Conservation (phyloP, 2,329 filamentous ascomycete species). For the Colletotrichum truncatum region DNA sequence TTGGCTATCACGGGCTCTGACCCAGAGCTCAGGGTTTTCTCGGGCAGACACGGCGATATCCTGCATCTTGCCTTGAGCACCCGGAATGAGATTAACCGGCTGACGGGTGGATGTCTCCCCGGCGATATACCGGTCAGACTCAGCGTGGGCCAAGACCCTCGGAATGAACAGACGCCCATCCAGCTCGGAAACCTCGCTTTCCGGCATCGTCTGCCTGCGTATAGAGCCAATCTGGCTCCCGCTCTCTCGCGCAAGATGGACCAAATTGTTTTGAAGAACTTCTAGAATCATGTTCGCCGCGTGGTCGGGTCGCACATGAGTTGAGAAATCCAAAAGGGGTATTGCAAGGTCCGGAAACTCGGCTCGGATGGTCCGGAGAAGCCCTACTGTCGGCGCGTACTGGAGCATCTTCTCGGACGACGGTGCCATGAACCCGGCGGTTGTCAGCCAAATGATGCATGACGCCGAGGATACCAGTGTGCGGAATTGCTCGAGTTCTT, state of each 20-base stretch:
- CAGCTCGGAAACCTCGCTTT: background rate
- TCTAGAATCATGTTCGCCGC: background rate
- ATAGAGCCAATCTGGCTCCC: too few relatives aligned
- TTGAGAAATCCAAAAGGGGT: background rate
- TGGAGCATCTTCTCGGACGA: background rate
- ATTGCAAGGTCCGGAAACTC: background rate
- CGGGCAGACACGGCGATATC: background rate
- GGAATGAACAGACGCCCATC: background rate
- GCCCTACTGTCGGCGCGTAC: background rate
- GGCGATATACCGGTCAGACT: background rate
- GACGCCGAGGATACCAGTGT: conserved; percentile 34
- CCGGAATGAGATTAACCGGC: background rate
- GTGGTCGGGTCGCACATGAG: background rate
- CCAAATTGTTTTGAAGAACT: too few relatives aligned
- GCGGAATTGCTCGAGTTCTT: conserved; percentile 38
- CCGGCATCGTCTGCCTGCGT: background rate
- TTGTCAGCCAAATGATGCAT: conserved; percentile 40
- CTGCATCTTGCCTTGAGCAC: background rate
- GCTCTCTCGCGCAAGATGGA: too few relatives aligned
- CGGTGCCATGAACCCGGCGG: conserved; percentile 32
- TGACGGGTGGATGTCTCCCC: background rate
- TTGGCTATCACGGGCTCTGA: background rate
- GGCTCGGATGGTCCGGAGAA: background rate
- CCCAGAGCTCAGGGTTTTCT: background rate
- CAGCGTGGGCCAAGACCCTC: background rate